Base-by-base conservation (phyloP, 2,329 filamentous ascomycete genomes). In the Xylariaceae sp. region DNA sequence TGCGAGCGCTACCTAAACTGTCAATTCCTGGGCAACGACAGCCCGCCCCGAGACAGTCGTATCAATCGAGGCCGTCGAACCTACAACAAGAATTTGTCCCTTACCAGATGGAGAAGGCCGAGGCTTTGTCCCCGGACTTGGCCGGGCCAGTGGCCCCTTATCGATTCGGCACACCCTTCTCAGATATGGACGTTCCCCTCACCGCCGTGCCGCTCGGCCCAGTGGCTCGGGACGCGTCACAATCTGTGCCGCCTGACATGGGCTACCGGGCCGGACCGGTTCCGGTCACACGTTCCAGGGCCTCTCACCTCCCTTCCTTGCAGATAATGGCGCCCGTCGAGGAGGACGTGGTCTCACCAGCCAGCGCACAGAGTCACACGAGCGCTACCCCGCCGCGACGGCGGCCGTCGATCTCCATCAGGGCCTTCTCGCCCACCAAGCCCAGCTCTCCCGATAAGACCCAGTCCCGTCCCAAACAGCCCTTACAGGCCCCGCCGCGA, bases 231-330 rank as follows among this genome's bases (percentile, higher is more conserved):
- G 83, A 92, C 55, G 70, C 73, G 32, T 94, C 88, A 17, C 88
- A 95, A 62, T 96, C 89, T 4, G 90, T 96, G 0, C 90, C 90
- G 30, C 90, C 90, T 5, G 82, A 94, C 65, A 95, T 96, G 88
- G 82, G 79, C 59, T 95, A 84, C 68, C 77, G 80, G 54, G 45
- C 52, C n/a, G n/a, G n/a, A n/a, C n/a, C n/a, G 43, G 52, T 43
- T 47, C 59, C 49, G 50, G 51, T 41, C 57, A 62, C 17, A 59
- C 57, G 27, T 28, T 23, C 69, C 73, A 73, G 75, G 36, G 65
- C 73, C 13, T 81, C 76, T 30, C 75, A 81, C 37, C 77, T 83
- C 2, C 83, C 84, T 0, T 85, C 82, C 5, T 76, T 85, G 62
- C 70, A 74, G 21, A 69, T 80, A 43, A 74, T 88, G 57, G 82